Conservation (phyloP, 768 basidiomycete species). For the Symmetrospora coprosmae region DNA sequence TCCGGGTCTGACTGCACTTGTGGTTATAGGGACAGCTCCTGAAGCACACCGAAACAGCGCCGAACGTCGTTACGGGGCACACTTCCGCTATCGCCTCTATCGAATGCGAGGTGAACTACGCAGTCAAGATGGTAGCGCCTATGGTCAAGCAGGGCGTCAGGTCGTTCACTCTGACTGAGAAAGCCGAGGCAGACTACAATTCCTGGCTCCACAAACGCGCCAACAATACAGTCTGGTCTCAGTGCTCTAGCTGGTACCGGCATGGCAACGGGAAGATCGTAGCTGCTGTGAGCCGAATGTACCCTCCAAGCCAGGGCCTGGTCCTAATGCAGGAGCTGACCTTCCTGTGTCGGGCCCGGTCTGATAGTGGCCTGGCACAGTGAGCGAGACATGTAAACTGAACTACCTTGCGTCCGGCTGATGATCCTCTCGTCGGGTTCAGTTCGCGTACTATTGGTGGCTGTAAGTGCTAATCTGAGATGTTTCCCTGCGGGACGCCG, state of each 20-base stretch:
- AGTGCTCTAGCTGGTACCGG: constrained; percentile 18
- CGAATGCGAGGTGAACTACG: constrained; percentile 19
- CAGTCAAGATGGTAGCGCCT: constrained; percentile 11
- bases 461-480: too few relatives aligned
- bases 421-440: too few relatives aligned
- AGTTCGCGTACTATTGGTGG: too few relatives aligned
- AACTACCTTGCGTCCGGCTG: too few relatives aligned
- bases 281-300: not conserved
- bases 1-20: too few relatives aligned
- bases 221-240: constrained; percentile 18
- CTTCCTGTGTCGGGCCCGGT: not conserved
- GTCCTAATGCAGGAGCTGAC: not conserved
- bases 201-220: constrained; percentile 2
- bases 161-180: constrained; percentile 1
- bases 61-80: constrained; percentile 21
- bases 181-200: constrained; percentile 20
- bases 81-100: constrained; percentile 8
- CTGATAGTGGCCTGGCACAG: constrained; percentile 15
- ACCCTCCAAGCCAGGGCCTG: not conserved
- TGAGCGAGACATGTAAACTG: too few relatives aligned
- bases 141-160: constrained; percentile 7
- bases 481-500: too few relatives aligned
- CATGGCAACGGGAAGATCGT: constrained; percentile 13
- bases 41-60: too few relatives aligned
- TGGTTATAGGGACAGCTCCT: too few relatives aligned